Conservation (phyloP, 2,329 filamentous ascomycete genomes). For the Aspergillus fumigatiaffinis region DNA sequence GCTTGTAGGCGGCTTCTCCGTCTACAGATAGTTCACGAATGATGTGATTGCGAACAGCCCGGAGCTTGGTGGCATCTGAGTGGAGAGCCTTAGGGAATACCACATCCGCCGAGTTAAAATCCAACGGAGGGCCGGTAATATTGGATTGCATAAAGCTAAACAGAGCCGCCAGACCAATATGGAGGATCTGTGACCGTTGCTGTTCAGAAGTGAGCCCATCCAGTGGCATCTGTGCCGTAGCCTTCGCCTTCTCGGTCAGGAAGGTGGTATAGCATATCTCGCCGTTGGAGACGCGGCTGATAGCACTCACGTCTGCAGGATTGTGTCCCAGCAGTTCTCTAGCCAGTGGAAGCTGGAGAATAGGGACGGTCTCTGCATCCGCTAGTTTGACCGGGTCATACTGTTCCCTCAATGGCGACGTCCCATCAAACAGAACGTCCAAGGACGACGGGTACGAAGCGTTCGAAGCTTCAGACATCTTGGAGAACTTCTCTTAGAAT, state of each 20-base stretch:
- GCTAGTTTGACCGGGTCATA: slow-evolving; percentile 35
- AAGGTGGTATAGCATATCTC: slow-evolving; percentile 37
- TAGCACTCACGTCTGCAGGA: slow-evolving; percentile 20
- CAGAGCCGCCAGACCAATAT: slow-evolving; percentile 65
- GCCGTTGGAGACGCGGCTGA: slow-evolving; percentile 27
- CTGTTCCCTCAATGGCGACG: slow-evolving; percentile 21
- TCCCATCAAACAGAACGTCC: slow-evolving; percentile 31
- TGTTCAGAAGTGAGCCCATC: slow-evolving; percentile 23
- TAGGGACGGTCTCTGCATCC: slow-evolving; percentile 29
- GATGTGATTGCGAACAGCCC: slow-evolving; percentile 54
- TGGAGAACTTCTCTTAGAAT: neutral
- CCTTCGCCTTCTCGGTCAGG: slow-evolving; percentile 31
- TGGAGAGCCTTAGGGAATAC: slow-evolving; percentile 45
- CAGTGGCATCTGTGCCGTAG: slow-evolving; percentile 15
- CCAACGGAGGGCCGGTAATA: slow-evolving; percentile 80
- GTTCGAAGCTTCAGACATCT: slow-evolving; percentile 23
- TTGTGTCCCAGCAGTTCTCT: slow-evolving; percentile 38
- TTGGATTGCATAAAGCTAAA: slow-evolving; percentile 81
- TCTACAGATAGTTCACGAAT: slow-evolving; percentile 71
- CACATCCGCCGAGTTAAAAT: slow-evolving; percentile 49
- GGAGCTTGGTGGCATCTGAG: slow-evolving; percentile 39
- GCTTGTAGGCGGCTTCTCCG: slow-evolving; percentile 78
- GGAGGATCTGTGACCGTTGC: slow-evolving; percentile 41
- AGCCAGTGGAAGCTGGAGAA: slow-evolving; percentile 35
- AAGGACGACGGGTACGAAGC: slow-evolving; percentile 25